Evolutionary conservation across 2,329 filamentous ascomycete genomes (phyloP), one percentile per base, ranked within the genome.

Genomic region (Xylaria sp.): DNA sequence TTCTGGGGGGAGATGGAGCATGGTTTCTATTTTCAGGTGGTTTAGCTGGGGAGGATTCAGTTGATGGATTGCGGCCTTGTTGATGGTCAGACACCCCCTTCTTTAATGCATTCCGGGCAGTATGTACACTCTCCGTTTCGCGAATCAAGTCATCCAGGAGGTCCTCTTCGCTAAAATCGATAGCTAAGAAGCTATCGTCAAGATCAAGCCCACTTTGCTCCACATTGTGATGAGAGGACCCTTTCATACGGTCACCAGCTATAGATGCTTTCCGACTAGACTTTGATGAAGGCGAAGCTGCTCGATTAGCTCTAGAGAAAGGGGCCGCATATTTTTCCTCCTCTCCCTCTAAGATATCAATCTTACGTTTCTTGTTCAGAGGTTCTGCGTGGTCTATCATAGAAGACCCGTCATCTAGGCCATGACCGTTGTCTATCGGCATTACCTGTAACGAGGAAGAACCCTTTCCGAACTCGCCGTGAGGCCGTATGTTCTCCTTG

Each of bases 401-500:
- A 3, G 54, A 20, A 50, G 42, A 31, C 15, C 36, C 31, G 10
- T 22, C 31, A 36, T 7, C 27, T 13, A 39, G 13, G 17, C 22
- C 42, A 39, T 36, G 38, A 11, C 33, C 25, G 10, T 33, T 33
- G 20, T 50, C 45, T 44, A 31, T 13, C 5, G 22, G 25, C 5
- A 11, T 22, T 33, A 17, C 6, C 39, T 38, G 11, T 3, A 11
- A 31, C 36, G 29, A 20, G 13, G 36, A 10, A 27, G 10, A n/a
- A 22, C 0, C 11, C 22, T 22, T 55, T 31, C 45, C 33, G 1
- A 27, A 50, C 39, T 45, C 44, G 17, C 20, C 36, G 36, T 42
- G 17, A 31, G 44, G 57, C 13, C 13, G 62, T 36, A 54, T 22
- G 49, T 69, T 69, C 50, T 69, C 68, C 33, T 70, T 66, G 22